These are phyloP conservation scores for Tuber indicum DNA, from an alignment of 495 filamentous ascomycete species.

Conservation along the genomic window DNA sequence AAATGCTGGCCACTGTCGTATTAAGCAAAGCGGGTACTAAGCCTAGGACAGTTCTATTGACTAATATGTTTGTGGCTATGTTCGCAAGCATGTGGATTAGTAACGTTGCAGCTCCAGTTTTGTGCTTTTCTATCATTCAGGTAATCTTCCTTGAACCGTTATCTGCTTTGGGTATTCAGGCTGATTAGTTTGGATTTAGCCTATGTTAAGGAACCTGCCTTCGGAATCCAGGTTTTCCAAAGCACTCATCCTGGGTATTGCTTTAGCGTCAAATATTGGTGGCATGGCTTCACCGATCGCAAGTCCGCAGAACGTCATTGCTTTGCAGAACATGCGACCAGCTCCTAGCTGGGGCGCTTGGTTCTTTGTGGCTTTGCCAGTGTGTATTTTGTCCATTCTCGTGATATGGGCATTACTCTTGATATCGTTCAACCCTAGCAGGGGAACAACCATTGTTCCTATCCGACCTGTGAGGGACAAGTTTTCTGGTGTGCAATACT, in stretches of 20 bases:
- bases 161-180: background rate
- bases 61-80: constrained; percentile 97
- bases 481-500: constrained; percentile 87
- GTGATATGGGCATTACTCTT: constrained; percentile 85
- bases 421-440: constrained; percentile 72
- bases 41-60: constrained; percentile 77
- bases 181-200: constrained; percentile 49
- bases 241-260: constrained; percentile 92
- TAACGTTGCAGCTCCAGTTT: constrained; percentile 95
- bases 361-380: constrained; percentile 93
- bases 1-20: constrained; percentile 93
- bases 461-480: constrained; percentile 80
- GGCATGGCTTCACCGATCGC: constrained; percentile 96
- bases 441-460: constrained; percentile 82
- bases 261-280: constrained; percentile 88
- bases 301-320: constrained; percentile 94
- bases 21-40: constrained; percentile 90
- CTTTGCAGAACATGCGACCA: constrained; percentile 87
- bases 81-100: constrained; percentile 98
- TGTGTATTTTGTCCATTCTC: constrained; percentile 82
- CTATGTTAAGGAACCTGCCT: constrained; percentile 86
- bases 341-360: constrained; percentile 85
- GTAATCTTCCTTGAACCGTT: constrained; percentile 43
- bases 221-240: constrained; percentile 86
- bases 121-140: constrained; percentile 96